Conservation (phyloP, 495 filamentous ascomycete genomes). For the Immersiella caudata region DNA sequence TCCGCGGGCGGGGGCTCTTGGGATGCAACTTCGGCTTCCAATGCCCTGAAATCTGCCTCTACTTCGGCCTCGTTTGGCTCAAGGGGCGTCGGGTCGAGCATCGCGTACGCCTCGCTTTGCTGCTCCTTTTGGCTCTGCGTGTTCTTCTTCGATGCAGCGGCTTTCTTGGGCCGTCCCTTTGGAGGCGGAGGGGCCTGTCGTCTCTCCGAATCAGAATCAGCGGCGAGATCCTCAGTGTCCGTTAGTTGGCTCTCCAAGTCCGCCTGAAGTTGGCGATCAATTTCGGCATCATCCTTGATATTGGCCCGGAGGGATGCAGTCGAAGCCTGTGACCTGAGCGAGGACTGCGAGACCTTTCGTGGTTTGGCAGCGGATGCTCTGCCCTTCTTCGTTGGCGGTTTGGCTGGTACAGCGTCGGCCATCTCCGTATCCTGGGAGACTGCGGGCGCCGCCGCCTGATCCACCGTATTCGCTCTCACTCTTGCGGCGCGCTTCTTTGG, state of each 20-base stretch:
- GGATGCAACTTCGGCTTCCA: conserved; percentile 49
- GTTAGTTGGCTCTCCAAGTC: conserved; percentile 64
- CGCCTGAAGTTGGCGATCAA: conserved; percentile 68
- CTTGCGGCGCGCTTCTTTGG: conserved; percentile 69
- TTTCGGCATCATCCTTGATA: conserved; percentile 62
- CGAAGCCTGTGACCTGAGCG: conserved; percentile 44
- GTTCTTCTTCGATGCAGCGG: conserved; percentile 40
- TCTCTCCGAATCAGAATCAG: conserved; percentile 41
- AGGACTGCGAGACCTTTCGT: conserved; percentile 59
- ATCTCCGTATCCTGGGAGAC: conserved; percentile 40
- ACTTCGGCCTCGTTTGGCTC: conserved; percentile 51
- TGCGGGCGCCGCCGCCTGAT: conserved; percentile 28
- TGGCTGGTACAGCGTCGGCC: conserved; percentile 34
- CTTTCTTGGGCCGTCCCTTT: conserved; percentile 43
- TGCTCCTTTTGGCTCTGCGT: conserved; percentile 40
- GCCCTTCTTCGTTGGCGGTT: conserved; percentile 35
- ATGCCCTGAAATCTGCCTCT: conserved; percentile 46
- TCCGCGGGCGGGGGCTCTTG: conserved; percentile 33
- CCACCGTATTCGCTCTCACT: conserved; percentile 38
- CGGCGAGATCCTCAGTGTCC: conserved; percentile 54
- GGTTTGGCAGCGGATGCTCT: conserved; percentile 43
- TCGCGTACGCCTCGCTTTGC: conserved; percentile 39
- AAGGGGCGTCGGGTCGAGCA: conserved; percentile 47
- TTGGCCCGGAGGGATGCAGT: conserved; percentile 42
- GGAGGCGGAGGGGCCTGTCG: conserved; percentile 37